Percentiles rank a stretch among this genome's conserved stretches.
phyloP scores from a whole-genome alignment of 805 yeast species.

The Middelhovenomyces tepae region DNA sequence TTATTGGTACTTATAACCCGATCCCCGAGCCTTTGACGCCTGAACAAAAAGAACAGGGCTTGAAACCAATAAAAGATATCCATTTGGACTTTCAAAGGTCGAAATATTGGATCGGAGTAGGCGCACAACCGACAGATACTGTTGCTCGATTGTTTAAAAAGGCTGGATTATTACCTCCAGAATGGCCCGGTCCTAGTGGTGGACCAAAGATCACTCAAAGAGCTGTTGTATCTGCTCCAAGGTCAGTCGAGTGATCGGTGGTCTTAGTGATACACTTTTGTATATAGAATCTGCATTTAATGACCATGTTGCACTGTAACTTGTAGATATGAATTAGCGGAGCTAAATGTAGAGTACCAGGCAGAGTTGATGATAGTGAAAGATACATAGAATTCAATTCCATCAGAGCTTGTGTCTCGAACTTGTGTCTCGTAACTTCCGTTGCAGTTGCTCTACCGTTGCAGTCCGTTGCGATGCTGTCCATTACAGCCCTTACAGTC shows the following conservation, averaged over 20 bases:
- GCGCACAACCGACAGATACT: slow-evolving; percentile 87
- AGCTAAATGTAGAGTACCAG: too few species aligned
- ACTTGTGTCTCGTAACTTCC: too few species aligned
- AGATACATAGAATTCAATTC: too few species aligned
- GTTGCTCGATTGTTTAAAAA: slow-evolving; percentile 66
- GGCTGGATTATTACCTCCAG: slow-evolving; percentile 50
- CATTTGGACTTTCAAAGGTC: slow-evolving; percentile 80
- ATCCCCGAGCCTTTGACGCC: slow-evolving; percentile 60
- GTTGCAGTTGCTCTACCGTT: too few species aligned
- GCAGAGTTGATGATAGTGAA: too few species aligned
- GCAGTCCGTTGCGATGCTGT: too few species aligned
- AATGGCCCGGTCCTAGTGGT: slow-evolving; percentile 27
- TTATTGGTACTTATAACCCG: slow-evolving; percentile 89
- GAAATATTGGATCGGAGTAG: slow-evolving; percentile 95
- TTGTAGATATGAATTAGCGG: too few species aligned
- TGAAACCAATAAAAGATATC: slow-evolving; percentile 64
- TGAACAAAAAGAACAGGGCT: slow-evolving; percentile 47
- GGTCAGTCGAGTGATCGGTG: slow-evolving; percentile 2
- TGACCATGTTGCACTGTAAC: too few species aligned
- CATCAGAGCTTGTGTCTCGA: too few species aligned
- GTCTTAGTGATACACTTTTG: too few species aligned
- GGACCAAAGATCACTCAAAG: slow-evolving; percentile 17
- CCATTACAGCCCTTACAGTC: too few species aligned
- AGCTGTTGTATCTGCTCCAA: slow-evolving; percentile 2
- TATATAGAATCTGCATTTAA: too few species aligned